Percentiles rank a stretch among this genome's conserved stretches.
Conservation (phyloP, 164 flowering plant genomes). For the Stephania japonica region DNA sequence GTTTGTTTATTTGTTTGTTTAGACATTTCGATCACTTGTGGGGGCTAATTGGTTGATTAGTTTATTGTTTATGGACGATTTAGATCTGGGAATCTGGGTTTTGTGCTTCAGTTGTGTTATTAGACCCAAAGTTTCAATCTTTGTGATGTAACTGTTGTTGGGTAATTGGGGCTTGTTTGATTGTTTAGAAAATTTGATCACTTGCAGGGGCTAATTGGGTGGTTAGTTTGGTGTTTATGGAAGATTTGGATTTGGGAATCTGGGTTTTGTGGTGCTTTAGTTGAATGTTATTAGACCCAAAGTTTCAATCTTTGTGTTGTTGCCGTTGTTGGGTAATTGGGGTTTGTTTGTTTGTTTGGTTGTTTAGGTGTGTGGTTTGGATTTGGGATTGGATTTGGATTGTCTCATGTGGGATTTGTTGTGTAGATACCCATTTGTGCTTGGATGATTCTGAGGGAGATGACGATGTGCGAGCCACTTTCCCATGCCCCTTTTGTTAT, state of each 20-base stretch:
- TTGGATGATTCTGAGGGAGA: constrained; percentile 53
- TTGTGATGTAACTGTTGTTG: not conserved
- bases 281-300: not conserved
- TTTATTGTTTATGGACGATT: not conserved
- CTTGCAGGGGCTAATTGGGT: not conserved
- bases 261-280: not conserved
- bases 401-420: not conserved
- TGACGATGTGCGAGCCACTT: constrained; percentile 46
- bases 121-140: not conserved
- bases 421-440: constrained; percentile 32
- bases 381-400: not conserved
- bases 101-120: not conserved
- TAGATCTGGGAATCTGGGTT: not conserved
- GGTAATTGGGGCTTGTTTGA: not conserved
- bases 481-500: constrained; percentile 86
- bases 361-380: not conserved
- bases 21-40: not conserved
- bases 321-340: not conserved
- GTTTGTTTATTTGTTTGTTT: not conserved
- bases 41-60: not conserved
- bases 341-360: not conserved
- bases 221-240: not conserved
- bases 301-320: not conserved
- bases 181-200: not conserved
- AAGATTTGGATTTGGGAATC: constrained; percentile 1